A percentile compares a stretch with the other conserved stretches of the same genome.
phyloP scores from a whole-genome alignment of 2,329 filamentous ascomycete genomes.

The Ophiostoma perfectum region DNA sequence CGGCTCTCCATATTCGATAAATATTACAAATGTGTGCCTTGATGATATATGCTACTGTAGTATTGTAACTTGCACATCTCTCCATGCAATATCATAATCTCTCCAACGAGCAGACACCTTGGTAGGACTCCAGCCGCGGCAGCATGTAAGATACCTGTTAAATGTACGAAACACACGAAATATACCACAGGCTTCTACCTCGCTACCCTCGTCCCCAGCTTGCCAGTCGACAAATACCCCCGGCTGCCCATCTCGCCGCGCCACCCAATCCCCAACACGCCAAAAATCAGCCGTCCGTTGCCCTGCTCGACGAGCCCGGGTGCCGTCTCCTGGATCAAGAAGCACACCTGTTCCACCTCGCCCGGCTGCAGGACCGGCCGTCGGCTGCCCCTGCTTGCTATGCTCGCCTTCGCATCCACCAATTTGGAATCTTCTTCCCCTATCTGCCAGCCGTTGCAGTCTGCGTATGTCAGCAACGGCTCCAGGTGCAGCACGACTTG shows the following conservation, averaged over 20 bases:
- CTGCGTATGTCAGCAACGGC: conserved; percentile 45
- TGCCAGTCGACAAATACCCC: conserved; percentile 82
- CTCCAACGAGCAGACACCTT: no score
- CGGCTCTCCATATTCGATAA: no score
- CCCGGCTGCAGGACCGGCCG: conserved; percentile 56
- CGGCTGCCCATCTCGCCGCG: conserved; percentile 81
- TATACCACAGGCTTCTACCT: neutral
- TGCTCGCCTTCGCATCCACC: conserved; percentile 28
- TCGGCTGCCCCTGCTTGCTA: conserved; percentile 18
- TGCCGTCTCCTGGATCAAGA: conserved; percentile 49
- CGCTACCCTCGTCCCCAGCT: conserved; percentile 52
- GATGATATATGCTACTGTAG: no score
- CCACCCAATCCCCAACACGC: conserved; percentile 83
- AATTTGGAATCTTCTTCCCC: neutral
- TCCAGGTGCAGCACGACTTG: conserved; percentile 52
- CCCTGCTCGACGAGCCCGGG: conserved; percentile 36
- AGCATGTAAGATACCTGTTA: no score
- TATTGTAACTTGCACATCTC: no score
- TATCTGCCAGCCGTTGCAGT: conserved; percentile 43
- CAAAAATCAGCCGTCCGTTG: conserved; percentile 52
- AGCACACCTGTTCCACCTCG: conserved; percentile 62
- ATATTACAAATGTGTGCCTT: no score
- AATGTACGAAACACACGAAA: no score
- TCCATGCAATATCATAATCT: no score
- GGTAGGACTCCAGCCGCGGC: no score